Percentiles rank a stretch among this genome's conserved stretches.
These are phyloP conservation scores for Boletus barrowsii DNA, from an alignment of 768 basidiomycete genomes.

Conservation along the genomic window DNA sequence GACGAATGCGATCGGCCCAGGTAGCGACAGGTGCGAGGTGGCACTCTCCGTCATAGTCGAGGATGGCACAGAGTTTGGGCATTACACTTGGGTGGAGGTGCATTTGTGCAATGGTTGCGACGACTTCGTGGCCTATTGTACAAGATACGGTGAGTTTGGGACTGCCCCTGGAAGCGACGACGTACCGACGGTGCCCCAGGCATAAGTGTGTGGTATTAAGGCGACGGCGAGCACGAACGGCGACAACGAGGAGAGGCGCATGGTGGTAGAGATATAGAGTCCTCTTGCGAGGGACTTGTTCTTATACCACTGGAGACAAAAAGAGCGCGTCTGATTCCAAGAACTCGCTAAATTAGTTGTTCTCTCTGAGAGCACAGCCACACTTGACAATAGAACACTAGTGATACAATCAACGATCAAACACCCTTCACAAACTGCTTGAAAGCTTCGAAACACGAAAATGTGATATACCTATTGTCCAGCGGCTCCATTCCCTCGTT, in stretches of 20 bases:
- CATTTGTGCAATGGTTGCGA: slow-evolving; percentile 93
- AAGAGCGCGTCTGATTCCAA: not conserved
- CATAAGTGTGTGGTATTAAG: slow-evolving; percentile 27
- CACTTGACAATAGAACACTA: no score
- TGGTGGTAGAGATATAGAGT: not conserved
- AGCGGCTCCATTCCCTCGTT: not conserved
- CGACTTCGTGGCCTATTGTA: slow-evolving; percentile 76
- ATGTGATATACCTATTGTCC: not conserved
- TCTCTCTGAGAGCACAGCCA: no score
- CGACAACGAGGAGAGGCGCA: slow-evolving; percentile 18
- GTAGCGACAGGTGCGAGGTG: slow-evolving; percentile 80
- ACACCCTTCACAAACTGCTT: no score
- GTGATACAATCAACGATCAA: no score
- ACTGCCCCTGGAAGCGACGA: slow-evolving; percentile 44
- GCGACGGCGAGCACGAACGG: slow-evolving; percentile 10
- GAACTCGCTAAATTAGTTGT: not conserved
- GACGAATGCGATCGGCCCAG: slow-evolving; percentile 81
- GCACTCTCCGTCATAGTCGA: slow-evolving; percentile 54
- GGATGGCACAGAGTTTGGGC: slow-evolving; percentile 64
- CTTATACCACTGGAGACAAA: not conserved
- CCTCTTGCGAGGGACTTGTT: no score
- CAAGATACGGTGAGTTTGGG: slow-evolving; percentile 40
- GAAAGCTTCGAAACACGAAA: not conserved
- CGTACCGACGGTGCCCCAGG: slow-evolving; percentile 42
- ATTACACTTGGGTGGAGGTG: slow-evolving; percentile 75